Evolutionary conservation across 768 basidiomycete species (phyloP).

Genomic region (Obba rivulosa): DNA sequence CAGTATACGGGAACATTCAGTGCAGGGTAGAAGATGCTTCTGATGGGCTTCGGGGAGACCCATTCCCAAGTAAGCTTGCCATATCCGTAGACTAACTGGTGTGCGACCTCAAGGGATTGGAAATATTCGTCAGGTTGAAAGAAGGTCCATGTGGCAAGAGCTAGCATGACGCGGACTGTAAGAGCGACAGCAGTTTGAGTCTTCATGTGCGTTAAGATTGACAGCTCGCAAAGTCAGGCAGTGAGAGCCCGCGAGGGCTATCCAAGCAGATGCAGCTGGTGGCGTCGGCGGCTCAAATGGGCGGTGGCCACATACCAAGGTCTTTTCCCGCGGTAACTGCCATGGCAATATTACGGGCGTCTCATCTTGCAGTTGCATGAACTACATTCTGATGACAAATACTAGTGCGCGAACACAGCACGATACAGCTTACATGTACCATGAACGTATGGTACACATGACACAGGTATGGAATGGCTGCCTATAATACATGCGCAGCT

Average conservation of each 20-base stretch:
- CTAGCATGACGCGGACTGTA: slow-evolving; percentile 45
- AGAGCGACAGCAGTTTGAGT: slow-evolving; percentile 7
- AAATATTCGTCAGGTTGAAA: slow-evolving; percentile 99
- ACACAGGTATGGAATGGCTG: too few species aligned
- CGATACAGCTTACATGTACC: too few species aligned
- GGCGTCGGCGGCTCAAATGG: too few species aligned
- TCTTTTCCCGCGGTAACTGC: too few species aligned
- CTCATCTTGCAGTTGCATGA: too few species aligned
- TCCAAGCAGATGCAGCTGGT: not conserved
- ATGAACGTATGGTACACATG: too few species aligned
- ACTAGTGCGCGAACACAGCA: too few species aligned
- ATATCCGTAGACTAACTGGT: slow-evolving; percentile 84
- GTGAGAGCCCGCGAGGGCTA: not conserved
- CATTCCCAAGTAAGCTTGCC: slow-evolving; percentile 97
- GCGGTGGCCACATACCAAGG: too few species aligned
- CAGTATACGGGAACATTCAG: slow-evolving; percentile 78
- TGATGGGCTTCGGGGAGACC: slow-evolving; percentile 61
- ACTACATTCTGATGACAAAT: too few species aligned
- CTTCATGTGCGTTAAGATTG: not conserved
- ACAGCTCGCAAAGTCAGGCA: not conserved
- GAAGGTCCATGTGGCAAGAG: slow-evolving; percentile 72
- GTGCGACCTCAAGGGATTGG: slow-evolving; percentile 90
- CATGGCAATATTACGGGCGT: too few species aligned
- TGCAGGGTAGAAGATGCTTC: slow-evolving; percentile 77
- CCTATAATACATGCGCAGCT: slow-evolving; percentile 1